Base-by-base conservation (phyloP, 2,329 filamentous ascomycete genomes). In the Hortaea werneckii region DNA sequence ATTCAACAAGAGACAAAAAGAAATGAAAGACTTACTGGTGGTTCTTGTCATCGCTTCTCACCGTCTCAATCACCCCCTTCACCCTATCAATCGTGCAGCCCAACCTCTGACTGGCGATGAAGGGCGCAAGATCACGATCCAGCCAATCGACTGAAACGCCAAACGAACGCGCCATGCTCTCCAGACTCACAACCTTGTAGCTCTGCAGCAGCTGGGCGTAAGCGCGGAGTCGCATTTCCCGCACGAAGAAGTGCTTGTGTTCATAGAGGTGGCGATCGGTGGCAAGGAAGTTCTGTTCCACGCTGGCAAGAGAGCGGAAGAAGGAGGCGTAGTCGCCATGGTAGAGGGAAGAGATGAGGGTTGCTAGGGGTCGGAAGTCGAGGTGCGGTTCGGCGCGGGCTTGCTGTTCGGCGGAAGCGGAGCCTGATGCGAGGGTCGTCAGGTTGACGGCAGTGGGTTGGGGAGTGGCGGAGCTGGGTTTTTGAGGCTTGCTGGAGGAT, bases 131-230 rank as follows among this genome's bases (percentile, higher is more conserved):
- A 62, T 98, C 92, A 65, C 83, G 85, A 69, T 98, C 92, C 54
- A 98, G 74, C 70, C 90, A 98, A 66, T 96, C 90, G 11, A 98
- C 87, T 2, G 87, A 92, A 50, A 98, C 90, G 45, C 92, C 92
- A 72, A 98, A 98, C 66, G 94, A 90, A 54, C 81, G 85, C 13
- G 92, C 92, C 90, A 98, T 98, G 70, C 87, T 95, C 67, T 87
- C 84, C 54, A 98, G 75, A n/a, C 90, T 88, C 32, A 98, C 92
- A 8, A 98, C 87, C 41, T 90, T 84, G 72, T 98, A 98, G 64
- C 87, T 95, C 73, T 96, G 92, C 38, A 98, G 78, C 37, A 98
- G 79, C 73, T 98, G 92, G 68, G 95, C 87, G 72, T 98, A 98
- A 32, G 87, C 90, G 48, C 90, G 83, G 54, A 96, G 79, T 47